Base-by-base conservation (phyloP, 108 stramenopile species). In the Skeletonema grethae region DNA sequence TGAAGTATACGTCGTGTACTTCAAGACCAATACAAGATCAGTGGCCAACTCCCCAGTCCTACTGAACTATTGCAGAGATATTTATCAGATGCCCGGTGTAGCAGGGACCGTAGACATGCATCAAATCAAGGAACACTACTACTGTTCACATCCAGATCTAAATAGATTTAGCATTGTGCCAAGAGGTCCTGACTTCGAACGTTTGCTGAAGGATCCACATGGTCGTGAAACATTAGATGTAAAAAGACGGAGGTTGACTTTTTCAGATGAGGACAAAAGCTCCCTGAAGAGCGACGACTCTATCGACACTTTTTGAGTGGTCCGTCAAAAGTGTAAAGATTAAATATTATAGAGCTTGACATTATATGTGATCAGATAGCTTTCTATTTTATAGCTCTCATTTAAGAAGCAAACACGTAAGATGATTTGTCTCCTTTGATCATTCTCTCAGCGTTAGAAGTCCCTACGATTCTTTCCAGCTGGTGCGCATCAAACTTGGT, bases 81-180 rank as follows among this genome's bases (percentile, higher is more conserved):
- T 99, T 20, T 97, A 95, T 75, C 97, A 97, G 67, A 92, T 91
- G 83, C 79, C 80, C 13, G 96, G 96, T 18, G 81, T 99, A 16
- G 86, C 86, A 4, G 83, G 88, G 29, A 95, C 95, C 7, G 83
- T 97, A 29, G 75, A 97, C 62, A 96, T 99, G 96, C 88, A 97
- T 16, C 92, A 97, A 72, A 97, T 97, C 79, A 97, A 97, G 84
- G 91, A 86, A 22, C 97, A 98, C 72, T 98, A 97, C 71, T 98
- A 86, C 70, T 88, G 93, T 30, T 92, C 90, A 2, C 90, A 95
- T 67, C 86, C 89, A 1, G 87, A 89, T 79, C 84, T 88, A 82
- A 95, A 95, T 82, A 90, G 88, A 60, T 94, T 86, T 57, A 88
- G 87, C 35, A 89, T 95, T 31, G 82, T 95, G 55, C 90, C 94